A percentile compares a stretch with the other conserved stretches of the same genome.
These are phyloP conservation scores for Mortierella sp. DNA, from an alignment of 371 early-diverging fungal species.

Conservation along the genomic window DNA sequence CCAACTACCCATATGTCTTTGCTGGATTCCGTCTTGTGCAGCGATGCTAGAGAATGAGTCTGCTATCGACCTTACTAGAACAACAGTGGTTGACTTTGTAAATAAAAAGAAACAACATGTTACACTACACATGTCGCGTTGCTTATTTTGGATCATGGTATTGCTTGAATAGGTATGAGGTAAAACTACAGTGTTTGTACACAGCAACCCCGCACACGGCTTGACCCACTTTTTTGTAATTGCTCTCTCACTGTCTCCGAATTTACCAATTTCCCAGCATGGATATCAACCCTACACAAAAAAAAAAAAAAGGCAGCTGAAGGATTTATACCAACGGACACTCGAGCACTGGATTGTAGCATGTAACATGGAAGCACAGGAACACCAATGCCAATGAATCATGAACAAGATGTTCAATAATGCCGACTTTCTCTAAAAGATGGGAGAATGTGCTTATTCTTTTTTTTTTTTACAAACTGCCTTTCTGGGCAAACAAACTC, in stretches of 20 bases:
- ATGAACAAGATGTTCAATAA: not conserved
- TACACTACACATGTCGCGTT: not conserved
- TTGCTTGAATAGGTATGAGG: not conserved
- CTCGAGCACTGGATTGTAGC: too few species aligned
- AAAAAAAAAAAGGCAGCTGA: not conserved
- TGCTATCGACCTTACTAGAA: not conserved
- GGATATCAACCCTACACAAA: not conserved
- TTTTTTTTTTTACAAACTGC: too few species aligned
- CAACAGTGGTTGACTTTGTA: not conserved
- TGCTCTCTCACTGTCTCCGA: not conserved
- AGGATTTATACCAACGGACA: too few species aligned
- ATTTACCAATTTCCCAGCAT: not conserved
- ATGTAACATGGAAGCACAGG: not conserved
- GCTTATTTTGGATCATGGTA: not conserved
- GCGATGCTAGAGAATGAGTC: constrained; percentile 8
- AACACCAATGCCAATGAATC: not conserved
- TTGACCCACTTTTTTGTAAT: constrained; percentile 16
- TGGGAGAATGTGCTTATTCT: too few species aligned
- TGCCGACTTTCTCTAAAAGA: too few species aligned
- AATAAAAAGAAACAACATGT: not conserved
- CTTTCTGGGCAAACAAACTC: too few species aligned
- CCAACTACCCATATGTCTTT: constrained; percentile 87
- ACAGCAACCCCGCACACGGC: constrained; percentile 4
- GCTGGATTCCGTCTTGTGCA: constrained; percentile 53
- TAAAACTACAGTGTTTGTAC: too few species aligned